A percentile compares a stretch with the other conserved stretches of the same genome.
Evolutionary conservation across 352 stramenopile species (phyloP).

Genomic region (Phytophthora sp.): DNA sequence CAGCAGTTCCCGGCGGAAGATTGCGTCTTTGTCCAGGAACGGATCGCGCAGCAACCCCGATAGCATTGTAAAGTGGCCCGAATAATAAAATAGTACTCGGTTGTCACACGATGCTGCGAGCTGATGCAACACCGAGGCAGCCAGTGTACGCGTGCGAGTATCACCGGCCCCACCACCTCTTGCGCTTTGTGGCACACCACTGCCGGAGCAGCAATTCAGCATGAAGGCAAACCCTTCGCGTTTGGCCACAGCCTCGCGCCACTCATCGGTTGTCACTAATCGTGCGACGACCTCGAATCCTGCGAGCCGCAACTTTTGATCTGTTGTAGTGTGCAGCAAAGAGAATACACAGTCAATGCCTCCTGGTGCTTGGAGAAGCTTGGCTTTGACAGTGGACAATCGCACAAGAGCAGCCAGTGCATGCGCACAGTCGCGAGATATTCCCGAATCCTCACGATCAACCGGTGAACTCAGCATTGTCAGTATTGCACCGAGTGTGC

Average conservation of each 20-base stretch:
- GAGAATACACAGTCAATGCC: conserved; percentile 76
- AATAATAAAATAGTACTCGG: conserved; percentile 66
- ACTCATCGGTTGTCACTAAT: conserved; percentile 65
- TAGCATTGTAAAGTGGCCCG: conserved; percentile 59
- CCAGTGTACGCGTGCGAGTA: conserved; percentile 53
- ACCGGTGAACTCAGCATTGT: conserved; percentile 69
- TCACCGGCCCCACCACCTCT: conserved; percentile 30
- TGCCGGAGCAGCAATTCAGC: conserved; percentile 60
- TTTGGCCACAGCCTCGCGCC: conserved; percentile 64
- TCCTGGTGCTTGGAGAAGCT: conserved; percentile 69
- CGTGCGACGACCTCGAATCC: conserved; percentile 69
- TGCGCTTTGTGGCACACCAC: conserved; percentile 20
- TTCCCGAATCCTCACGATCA: conserved; percentile 57
- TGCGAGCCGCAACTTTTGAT: conserved; percentile 53
- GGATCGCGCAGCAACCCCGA: conserved; percentile 61
- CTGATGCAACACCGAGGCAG: conserved; percentile 62
- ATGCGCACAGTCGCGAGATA: conserved; percentile 71
- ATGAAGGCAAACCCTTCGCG: conserved; percentile 74
- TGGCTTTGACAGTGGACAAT: conserved; percentile 55
- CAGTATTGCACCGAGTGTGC: conserved; percentile 72
- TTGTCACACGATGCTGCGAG: conserved; percentile 65
- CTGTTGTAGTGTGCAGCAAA: conserved; percentile 52
- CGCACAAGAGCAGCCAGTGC: conserved; percentile 65
- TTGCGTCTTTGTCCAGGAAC: conserved; percentile 67
- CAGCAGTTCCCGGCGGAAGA: conserved; percentile 67